Evolutionary conservation across 441 rosid species (phyloP).

Genomic region (Erodium trifolium): DNA sequence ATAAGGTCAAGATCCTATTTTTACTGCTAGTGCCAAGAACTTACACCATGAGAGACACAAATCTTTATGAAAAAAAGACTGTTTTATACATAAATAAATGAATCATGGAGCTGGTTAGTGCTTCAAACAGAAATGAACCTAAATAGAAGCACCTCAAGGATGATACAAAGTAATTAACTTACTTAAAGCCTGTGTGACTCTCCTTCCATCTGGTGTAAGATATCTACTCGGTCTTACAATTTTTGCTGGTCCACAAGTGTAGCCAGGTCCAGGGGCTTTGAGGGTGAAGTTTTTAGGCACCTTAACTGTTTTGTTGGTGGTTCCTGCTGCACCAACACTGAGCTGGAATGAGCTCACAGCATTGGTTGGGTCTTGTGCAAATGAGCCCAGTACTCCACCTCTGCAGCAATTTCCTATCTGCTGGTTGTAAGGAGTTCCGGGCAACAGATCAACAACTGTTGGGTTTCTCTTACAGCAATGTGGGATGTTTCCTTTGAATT

Average conservation of each 20-base stretch:
- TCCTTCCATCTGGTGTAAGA: too few species aligned
- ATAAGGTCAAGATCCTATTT: too few species aligned
- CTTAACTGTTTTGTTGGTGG: constrained; percentile 69
- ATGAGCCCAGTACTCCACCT: constrained; percentile 68
- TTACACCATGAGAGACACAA: too few species aligned
- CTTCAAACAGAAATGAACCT: too few species aligned
- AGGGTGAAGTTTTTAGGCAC: constrained; percentile 81
- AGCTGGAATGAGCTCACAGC: constrained; percentile 64
- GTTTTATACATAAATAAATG: too few species aligned
- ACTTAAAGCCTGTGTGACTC: too few species aligned
- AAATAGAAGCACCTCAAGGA: too few species aligned
- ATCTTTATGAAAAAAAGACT: too few species aligned
- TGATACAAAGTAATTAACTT: too few species aligned
- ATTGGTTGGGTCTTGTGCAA: constrained; percentile 67
- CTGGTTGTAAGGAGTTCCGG: constrained; percentile 63
- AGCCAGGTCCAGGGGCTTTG: constrained; percentile 76
- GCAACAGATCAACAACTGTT: constrained; percentile 62
- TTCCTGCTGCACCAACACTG: constrained; percentile 61
- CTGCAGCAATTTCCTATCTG: constrained; percentile 78
- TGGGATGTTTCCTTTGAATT: constrained; percentile 68
- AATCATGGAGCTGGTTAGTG: too few species aligned
- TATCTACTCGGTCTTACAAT: constrained; percentile 5
- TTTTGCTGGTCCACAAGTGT: constrained; percentile 78
- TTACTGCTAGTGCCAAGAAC: too few species aligned
- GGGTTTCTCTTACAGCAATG: constrained; percentile 75